Base-by-base conservation (phyloP, 164 flowering plant species). In the Magnolia officinalis region DNA sequence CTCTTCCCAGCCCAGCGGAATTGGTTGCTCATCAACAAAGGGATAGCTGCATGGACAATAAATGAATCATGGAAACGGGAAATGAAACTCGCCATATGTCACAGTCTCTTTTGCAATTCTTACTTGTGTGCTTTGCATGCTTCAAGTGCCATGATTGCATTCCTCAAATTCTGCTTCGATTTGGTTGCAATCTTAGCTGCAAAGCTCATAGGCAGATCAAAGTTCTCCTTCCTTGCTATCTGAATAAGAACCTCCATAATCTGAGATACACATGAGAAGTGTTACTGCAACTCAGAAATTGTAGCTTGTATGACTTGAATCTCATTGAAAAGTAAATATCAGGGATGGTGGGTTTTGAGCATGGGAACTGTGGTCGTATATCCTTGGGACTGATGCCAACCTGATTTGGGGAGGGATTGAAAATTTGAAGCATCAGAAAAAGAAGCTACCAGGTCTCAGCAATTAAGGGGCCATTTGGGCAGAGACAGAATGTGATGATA, bases 71-170 rank as follows among this genome's bases (percentile, higher is more conserved):
- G 45, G 26, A 70, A 73, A 59, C 14, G 29, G 29, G 26, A 51
- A n/a, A 16, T 45, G 21, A 26, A 72, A 73, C 50, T 45, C 1
- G 2, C 26, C 9, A 23, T 20, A 50, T 8, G 19, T 50, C 51
- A 71, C 51, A 71, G 9, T 52, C 29, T 26, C n/a, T 63, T 16
- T 5, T 49, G 52, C 37, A 31, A 18, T 58, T 51, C 84, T 78
- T 81, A 91, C 96, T 86, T 89, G 89, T 90, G 86, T 67, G 89
- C 86, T 85, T 85, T 91, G 89, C 96, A 89, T 58, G 92, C 93
- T 89, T 91, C 96, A 75, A 91, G 92, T 67, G 90, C 92, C 96
- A 90, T 89, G 71, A 90, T 86, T 78, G 96, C 96, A 84, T 81
- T 82, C 76, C 96, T 83, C 73, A 89, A 72, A 75, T 90, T 88